Conservation (phyloP, 2,329 filamentous ascomycete species). For the Metarhizium rileyi region DNA sequence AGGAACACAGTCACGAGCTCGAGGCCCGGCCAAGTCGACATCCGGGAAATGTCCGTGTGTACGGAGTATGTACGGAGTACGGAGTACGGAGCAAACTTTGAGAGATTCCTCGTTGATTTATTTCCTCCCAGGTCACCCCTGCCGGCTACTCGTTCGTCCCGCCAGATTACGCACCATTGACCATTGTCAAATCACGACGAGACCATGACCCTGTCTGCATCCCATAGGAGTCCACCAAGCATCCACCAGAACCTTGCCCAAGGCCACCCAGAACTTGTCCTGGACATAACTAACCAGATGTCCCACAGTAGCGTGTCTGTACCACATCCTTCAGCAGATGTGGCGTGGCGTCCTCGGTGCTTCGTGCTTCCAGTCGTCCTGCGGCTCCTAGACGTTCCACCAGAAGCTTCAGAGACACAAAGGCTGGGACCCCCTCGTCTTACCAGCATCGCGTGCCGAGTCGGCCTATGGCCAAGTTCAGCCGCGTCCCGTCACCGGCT, state of each 20-base stretch:
- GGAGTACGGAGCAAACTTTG: too few relatives aligned
- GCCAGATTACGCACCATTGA: neutral
- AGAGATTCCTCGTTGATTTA: neutral
- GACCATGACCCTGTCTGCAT: neutral
- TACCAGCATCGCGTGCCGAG: neutral
- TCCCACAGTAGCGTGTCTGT: conserved; percentile 1
- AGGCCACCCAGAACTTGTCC: neutral
- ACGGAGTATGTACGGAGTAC: too few relatives aligned
- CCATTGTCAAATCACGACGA: neutral
- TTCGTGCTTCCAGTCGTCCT: neutral
- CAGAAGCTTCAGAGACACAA: neutral
- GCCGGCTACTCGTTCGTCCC: neutral
- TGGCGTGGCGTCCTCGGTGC: neutral
- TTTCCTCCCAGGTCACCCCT: neutral
- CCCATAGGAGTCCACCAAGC: neutral
- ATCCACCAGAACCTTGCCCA: too few relatives aligned
- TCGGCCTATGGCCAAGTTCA: neutral
- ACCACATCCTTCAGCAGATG: neutral
- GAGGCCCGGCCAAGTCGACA: too few relatives aligned
- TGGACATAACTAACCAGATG: too few relatives aligned
- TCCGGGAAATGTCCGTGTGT: too few relatives aligned
- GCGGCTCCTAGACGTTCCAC: neutral
- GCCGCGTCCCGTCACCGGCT: too few relatives aligned
- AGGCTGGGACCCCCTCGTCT: neutral
- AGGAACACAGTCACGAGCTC: too few relatives aligned